Evolutionary conservation across 768 basidiomycete species (phyloP), one percentile per base, ranked within the genome.

Genomic region (Russula vinacea): DNA sequence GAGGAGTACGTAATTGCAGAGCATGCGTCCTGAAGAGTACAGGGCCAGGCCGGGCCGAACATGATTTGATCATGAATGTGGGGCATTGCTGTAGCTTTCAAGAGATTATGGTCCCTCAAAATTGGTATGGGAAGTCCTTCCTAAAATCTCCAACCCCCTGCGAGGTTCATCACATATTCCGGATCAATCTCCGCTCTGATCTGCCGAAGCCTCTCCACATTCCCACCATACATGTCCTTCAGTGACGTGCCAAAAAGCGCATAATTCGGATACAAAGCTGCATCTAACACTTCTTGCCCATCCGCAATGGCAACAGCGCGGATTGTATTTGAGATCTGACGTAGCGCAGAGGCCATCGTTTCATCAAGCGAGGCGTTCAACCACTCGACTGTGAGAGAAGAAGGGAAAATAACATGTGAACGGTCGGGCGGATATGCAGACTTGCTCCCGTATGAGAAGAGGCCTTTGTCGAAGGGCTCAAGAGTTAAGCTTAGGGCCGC

Each of bases 311-410:
- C 42, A 13, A 10, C 56, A 13, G 29, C 42, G 10, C 22, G 42
- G 11, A 33, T 3, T 6, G 39, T 44, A 26, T 56, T 40, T 7
- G 44, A 32, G n/a, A 19, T 35, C 1, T 56, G 62, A 17, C 71
- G 71, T n/a, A 77, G 71, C 8, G 81, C 79, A 26, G 74, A 52
- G 22, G 79, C 72, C 55, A 85, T 76, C 37, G 69, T 63, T 9
- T 70, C 71, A 66, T 86, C 85, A 1, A 71, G 71, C 6, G 71
- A 47, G 19, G 77, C 37, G 10, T 61, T 45, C 0, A 26, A 26
- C 22, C 50, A 63, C 11, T 39, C 3, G 40, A 50, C 1, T 2
- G 2, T 1, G 29, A 58, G 3, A 22, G 7, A 17, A 9, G 62
- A 49, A 17, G 65, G 65, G 16, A 66, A 53, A 35, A 63, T 10